Evolutionary conservation across 129 eudicot species (phyloP).

Genomic region (Artemisia argyi): DNA sequence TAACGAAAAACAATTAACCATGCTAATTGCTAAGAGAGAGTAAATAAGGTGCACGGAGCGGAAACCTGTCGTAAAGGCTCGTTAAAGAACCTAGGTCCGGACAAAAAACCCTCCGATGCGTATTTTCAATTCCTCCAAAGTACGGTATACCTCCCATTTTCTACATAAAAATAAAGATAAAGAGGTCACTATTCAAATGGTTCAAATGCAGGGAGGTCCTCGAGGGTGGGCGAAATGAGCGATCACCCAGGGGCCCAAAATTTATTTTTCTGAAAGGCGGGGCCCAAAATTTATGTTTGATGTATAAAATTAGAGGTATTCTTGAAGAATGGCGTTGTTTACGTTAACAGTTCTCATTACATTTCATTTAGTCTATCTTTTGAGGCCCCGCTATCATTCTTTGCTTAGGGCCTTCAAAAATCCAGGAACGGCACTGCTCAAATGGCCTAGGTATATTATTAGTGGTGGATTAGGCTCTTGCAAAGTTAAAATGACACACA

Average conservation of each 20-base stretch:
- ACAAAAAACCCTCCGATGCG: conserved; percentile 64
- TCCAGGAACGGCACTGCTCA: too few relatives aligned
- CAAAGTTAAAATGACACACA: background rate
- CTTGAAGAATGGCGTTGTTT: too few relatives aligned
- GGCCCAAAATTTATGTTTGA: too few relatives aligned
- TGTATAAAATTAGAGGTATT: too few relatives aligned
- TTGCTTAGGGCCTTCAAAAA: too few relatives aligned
- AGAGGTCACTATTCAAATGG: background rate
- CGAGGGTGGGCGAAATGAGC: too few relatives aligned
- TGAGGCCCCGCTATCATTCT: too few relatives aligned
- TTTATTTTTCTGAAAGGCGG: too few relatives aligned
- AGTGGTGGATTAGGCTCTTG: background rate
- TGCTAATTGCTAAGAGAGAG: background rate
- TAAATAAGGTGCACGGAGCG: background rate
- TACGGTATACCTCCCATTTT: conserved; percentile 77
- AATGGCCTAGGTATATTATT: background rate
- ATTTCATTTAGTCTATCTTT: too few relatives aligned
- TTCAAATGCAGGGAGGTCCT: background rate
- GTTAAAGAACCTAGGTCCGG: conserved; percentile 81
- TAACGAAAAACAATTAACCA: background rate
- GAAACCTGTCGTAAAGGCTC: conserved; percentile 74
- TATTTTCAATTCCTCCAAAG: conserved; percentile 81
- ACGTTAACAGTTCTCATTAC: too few relatives aligned
- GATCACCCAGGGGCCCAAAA: too few relatives aligned
- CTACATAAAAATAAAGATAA: conserved; percentile 28